Conservation (phyloP, 176 grass and related monocot species). For the Bothriochloa decipiens region DNA sequence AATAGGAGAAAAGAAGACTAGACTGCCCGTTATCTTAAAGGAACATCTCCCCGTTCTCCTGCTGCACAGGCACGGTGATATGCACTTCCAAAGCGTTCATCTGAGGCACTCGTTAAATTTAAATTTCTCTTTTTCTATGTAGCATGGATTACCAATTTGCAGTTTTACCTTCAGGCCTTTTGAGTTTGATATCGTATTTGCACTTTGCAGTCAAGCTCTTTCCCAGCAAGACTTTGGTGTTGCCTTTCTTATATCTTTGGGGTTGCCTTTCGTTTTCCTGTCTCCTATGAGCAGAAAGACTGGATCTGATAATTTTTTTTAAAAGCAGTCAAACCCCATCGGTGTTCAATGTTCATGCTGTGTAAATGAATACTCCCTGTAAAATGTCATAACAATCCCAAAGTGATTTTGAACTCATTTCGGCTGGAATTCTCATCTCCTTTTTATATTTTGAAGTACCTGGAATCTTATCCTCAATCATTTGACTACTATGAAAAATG, state of each 20-base stretch:
- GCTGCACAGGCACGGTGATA: constrained; percentile 25
- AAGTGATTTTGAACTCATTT: neutral
- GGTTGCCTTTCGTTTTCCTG: neutral
- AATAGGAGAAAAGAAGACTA: too few species aligned
- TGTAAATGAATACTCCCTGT: neutral
- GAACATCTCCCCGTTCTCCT: neutral
- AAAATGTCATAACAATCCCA: neutral
- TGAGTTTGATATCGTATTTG: neutral
- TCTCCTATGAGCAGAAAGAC: neutral
- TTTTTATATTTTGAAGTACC: neutral
- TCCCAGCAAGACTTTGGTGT: neutral
- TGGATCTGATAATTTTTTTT: neutral
- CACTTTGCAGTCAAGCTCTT: neutral
- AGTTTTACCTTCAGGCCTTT: neutral
- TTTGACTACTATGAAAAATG: too few species aligned
- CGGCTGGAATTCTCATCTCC: neutral
- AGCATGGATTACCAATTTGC: neutral
- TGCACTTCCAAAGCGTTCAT: constrained; percentile 1
- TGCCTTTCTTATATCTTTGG: neutral
- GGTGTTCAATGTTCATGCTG: neutral
- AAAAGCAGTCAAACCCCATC: neutral
- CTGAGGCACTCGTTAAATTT: neutral
- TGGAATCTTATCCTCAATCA: too few species aligned
- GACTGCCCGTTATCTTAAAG: too few species aligned
- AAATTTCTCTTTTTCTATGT: too few species aligned